Conservation (phyloP, 179 eudicot genomes). For the Vitellaria paradoxa region DNA sequence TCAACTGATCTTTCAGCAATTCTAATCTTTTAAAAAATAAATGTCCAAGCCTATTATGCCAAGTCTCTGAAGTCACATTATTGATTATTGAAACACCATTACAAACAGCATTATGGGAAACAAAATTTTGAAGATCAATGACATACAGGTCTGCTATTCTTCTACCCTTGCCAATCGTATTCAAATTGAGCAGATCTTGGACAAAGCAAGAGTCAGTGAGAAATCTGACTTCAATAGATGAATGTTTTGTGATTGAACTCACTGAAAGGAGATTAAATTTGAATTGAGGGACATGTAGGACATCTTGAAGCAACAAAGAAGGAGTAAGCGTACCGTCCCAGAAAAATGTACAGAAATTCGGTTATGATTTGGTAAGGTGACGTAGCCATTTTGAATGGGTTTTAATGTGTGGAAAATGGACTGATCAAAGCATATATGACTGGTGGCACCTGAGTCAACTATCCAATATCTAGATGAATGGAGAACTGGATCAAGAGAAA, state of each 20-base stretch:
- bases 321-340: not conserved
- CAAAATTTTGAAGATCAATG: not conserved
- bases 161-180: too few species aligned
- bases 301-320: not conserved
- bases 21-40: not conserved
- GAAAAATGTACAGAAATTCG: not conserved
- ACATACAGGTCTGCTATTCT: not conserved
- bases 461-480: not conserved
- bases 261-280: not conserved
- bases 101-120: not conserved
- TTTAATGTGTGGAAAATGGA: not conserved
- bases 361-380: not conserved
- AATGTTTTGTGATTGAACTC: not conserved
- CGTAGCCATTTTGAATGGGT: not conserved
- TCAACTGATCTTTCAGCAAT: not conserved
- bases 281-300: not conserved
- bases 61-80: not conserved
- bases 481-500: not conserved
- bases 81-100: not conserved
- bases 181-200: not conserved
- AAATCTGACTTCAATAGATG: not conserved
- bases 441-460: too few species aligned
- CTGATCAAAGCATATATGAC: not conserved
- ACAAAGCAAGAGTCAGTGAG: not conserved
- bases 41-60: slow-evolving; percentile 1